A percentile compares a stretch with the other conserved stretches of the same genome.
These are phyloP conservation scores for Sporothrix curviconia DNA, from an alignment of 2,329 filamentous ascomycete genomes.

Conservation along the genomic window DNA sequence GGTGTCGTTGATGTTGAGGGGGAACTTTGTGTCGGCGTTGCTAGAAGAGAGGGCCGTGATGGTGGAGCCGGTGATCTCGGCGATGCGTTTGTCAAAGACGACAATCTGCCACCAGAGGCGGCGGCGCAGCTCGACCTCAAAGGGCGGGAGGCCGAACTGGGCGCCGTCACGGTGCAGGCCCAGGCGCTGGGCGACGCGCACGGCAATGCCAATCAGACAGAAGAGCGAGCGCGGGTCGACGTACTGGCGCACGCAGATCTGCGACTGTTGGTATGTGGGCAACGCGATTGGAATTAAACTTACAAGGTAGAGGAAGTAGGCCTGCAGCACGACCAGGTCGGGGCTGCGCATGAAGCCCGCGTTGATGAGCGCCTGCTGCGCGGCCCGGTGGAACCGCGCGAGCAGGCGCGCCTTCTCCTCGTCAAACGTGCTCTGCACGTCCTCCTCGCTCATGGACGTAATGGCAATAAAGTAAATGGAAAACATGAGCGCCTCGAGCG, in stretches of 20 bases:
- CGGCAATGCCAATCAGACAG: slow-evolving; percentile 57
- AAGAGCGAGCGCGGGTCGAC: slow-evolving; percentile 56
- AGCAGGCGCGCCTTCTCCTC: slow-evolving; percentile 46
- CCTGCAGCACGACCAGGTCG: slow-evolving; percentile 60
- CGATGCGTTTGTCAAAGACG: slow-evolving; percentile 60
- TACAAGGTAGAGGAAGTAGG: slow-evolving; percentile 61
- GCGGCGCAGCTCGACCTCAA: slow-evolving; percentile 64
- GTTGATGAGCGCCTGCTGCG: slow-evolving; percentile 60
- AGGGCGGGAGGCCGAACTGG: slow-evolving; percentile 44
- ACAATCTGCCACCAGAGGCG: slow-evolving; percentile 68
- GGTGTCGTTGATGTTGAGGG: slow-evolving; percentile 56
- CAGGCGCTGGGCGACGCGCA: slow-evolving; percentile 62
- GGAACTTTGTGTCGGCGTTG: slow-evolving; percentile 48
- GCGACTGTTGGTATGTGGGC: slow-evolving; percentile 25
- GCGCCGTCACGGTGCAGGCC: slow-evolving; percentile 59
- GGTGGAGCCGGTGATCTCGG: slow-evolving; percentile 57
- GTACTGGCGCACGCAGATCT: slow-evolving; percentile 51
- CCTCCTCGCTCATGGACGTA: slow-evolving; percentile 50
- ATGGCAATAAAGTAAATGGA: slow-evolving; percentile 55
- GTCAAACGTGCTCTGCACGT: slow-evolving; percentile 45
- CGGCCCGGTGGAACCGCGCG: slow-evolving; percentile 48
- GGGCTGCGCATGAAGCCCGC: slow-evolving; percentile 60
- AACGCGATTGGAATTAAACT: slow-evolving; percentile 23
- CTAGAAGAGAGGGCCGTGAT: slow-evolving; percentile 49
- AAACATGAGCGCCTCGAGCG: slow-evolving; percentile 63